Evolutionary conservation across 2,329 filamentous ascomycete genomes (phyloP).

Genomic region (Celoporthe dispersa): DNA sequence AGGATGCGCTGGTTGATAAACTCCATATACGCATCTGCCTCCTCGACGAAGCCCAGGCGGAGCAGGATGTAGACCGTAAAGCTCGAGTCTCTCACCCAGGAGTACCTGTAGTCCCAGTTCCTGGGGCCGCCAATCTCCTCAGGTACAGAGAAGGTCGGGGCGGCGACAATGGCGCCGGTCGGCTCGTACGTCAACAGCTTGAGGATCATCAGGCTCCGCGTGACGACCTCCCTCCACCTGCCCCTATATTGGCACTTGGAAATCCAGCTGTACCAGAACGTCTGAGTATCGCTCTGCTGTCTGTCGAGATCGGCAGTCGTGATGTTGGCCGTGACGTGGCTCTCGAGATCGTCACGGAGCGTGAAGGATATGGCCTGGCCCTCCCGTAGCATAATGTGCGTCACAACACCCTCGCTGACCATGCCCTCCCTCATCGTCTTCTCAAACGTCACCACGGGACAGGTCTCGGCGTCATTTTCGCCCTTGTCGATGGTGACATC

Average conservation of each 20-base stretch:
- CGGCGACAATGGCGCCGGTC: constrained; percentile 76
- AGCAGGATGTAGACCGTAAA: constrained; percentile 81
- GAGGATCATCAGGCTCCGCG: constrained; percentile 72
- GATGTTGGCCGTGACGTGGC: constrained; percentile 62
- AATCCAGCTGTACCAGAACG: constrained; percentile 77
- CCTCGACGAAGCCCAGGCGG: constrained; percentile 73
- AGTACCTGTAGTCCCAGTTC: constrained; percentile 77
- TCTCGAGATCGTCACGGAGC: constrained; percentile 63
- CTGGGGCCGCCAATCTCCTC: constrained; percentile 71
- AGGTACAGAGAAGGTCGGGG: constrained; percentile 77
- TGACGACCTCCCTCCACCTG: constrained; percentile 70
- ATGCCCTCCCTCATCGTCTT: constrained; percentile 57
- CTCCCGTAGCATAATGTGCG: constrained; percentile 62
- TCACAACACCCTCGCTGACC: constrained; percentile 66
- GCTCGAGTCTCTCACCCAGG: constrained; percentile 77
- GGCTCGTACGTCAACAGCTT: constrained; percentile 80
- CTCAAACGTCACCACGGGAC: constrained; percentile 59
- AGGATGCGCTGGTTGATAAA: constrained; percentile 76
- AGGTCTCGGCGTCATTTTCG: constrained; percentile 50
- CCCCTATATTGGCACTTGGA: constrained; percentile 72
- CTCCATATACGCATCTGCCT: constrained; percentile 78
- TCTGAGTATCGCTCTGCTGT: constrained; percentile 71
- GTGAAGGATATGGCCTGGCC: constrained; percentile 73
- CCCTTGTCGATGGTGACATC: constrained; percentile 68
- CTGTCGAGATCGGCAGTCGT: constrained; percentile 61